Conservation (phyloP, 176 grass and related monocot species). For the Echinochloa phyllopogon region DNA sequence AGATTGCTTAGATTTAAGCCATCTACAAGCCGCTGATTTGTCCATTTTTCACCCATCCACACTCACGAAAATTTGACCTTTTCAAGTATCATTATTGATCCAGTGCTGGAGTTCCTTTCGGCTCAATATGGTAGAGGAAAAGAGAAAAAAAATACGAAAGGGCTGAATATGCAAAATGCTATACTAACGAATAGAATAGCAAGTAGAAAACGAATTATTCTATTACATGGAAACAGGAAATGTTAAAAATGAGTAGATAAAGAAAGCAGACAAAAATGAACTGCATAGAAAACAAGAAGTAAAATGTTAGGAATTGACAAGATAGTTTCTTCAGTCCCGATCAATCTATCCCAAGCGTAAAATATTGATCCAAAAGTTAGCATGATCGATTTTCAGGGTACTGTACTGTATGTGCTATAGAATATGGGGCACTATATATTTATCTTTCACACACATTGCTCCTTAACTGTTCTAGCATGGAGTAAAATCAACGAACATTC, state of each 20-base stretch:
- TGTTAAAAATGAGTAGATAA: not conserved
- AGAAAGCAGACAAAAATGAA: slow-evolving; percentile 3
- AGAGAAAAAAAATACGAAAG: not conserved
- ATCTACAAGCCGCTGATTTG: not conserved
- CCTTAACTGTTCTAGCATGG: slow-evolving; percentile 1
- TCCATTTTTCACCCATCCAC: not conserved
- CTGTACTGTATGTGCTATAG: not conserved
- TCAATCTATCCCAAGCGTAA: not conserved
- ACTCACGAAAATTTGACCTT: not conserved
- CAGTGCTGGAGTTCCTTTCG: slow-evolving; percentile 9
- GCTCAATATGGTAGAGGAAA: not conserved
- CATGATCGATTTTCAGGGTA: not conserved
- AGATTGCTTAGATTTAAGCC: not conserved
- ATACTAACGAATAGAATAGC: not conserved
- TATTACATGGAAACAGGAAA: not conserved
- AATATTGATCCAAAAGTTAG: not conserved
- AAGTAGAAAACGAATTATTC: not conserved
- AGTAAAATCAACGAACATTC: not conserved
- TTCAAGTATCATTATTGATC: not conserved
- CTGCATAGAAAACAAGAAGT: not conserved
- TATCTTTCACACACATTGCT: not conserved
- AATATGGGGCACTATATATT: not conserved
- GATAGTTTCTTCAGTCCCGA: not conserved
- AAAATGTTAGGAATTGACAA: not conserved
- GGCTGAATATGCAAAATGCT: not conserved